A percentile compares a stretch with the other conserved stretches of the same genome.
Evolutionary conservation across 768 basidiomycete species (phyloP).

Genomic region (Ramaria rubella): DNA sequence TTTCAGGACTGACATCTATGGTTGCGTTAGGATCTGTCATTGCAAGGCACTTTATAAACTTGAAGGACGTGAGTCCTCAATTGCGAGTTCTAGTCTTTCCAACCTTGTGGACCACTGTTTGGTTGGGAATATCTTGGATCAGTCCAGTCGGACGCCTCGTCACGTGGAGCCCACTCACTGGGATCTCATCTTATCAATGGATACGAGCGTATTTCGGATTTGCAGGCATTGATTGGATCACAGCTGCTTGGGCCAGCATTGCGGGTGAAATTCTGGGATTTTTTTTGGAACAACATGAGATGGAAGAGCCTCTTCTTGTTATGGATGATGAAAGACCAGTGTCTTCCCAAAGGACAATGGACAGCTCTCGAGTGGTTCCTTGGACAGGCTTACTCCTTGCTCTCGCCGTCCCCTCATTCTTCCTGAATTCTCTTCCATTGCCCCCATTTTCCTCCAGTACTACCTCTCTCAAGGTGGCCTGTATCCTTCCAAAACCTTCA

Average conservation of each 20-base stretch:
- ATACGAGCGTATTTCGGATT: conserved; percentile 51
- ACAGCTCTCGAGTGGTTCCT: conserved; percentile 1
- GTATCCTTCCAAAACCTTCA: conserved; percentile 53
- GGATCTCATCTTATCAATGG: conserved; percentile 54
- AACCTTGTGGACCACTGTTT: neutral
- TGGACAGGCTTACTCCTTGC: conserved; percentile 12
- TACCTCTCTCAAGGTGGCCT: conserved; percentile 61
- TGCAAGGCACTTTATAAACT: neutral
- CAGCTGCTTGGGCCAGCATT: conserved; percentile 68
- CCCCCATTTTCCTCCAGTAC: conserved; percentile 26
- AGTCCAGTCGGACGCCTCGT: conserved; percentile 68
- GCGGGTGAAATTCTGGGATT: conserved; percentile 34
- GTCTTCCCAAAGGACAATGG: too few relatives aligned
- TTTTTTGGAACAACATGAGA: neutral
- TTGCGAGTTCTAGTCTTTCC: too few relatives aligned
- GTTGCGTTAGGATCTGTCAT: conserved; percentile 2
- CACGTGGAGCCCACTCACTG: conserved; percentile 60
- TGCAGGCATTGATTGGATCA: conserved; percentile 61
- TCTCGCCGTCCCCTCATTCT: conserved; percentile 48
- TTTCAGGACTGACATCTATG: neutral
- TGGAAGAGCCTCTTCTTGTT: neutral
- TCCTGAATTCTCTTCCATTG: conserved; percentile 35
- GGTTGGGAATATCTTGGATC: conserved; percentile 30
- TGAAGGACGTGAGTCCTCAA: too few relatives aligned
- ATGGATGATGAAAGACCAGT: neutral